Conservation (phyloP, 495 filamentous ascomycete genomes). For the Sporormia fimetaria region DNA sequence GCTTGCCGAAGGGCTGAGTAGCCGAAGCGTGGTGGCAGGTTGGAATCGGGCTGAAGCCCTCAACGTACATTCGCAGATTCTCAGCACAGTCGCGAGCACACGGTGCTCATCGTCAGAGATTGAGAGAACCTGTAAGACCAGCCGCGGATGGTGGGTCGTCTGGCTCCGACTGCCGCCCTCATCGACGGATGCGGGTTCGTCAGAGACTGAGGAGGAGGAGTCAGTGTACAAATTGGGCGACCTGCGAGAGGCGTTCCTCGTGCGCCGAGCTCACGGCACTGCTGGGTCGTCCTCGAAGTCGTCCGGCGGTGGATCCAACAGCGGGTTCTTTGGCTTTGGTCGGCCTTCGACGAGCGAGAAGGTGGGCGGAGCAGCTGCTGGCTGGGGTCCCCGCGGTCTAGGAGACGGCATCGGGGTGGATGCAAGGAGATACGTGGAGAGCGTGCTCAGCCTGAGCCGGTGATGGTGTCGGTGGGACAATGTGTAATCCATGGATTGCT, state of each 20-base stretch:
- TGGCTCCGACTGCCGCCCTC: slow-evolving; percentile 64
- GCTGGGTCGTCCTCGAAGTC: slow-evolving; percentile 32
- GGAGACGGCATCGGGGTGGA: slow-evolving; percentile 85
- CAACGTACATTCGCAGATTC: slow-evolving; percentile 74
- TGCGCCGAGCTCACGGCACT: slow-evolving; percentile 67
- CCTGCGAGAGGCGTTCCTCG: slow-evolving; percentile 57
- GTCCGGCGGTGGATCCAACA: slow-evolving; percentile 13
- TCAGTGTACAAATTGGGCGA: slow-evolving; percentile 8
- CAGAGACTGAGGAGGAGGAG: slow-evolving; percentile 9
- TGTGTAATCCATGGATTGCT: too few relatives aligned
- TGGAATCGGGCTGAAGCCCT: slow-evolving; percentile 86
- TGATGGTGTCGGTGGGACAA: slow-evolving; percentile 30
- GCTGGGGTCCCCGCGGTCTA: slow-evolving; percentile 52
- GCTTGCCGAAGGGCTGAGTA: slow-evolving; percentile 23
- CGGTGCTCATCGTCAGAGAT: slow-evolving; percentile 42
- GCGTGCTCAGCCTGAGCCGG: slow-evolving; percentile 61
- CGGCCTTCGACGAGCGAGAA: slow-evolving; percentile 29
- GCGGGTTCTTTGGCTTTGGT: slow-evolving; percentile 36
- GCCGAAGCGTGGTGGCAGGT: not conserved
- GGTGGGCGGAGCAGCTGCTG: slow-evolving; percentile 22
- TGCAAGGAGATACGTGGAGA: slow-evolving; percentile 76
- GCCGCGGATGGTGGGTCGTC: slow-evolving; percentile 89
- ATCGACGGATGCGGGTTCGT: slow-evolving; percentile 2
- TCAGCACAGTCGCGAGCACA: slow-evolving; percentile 62
- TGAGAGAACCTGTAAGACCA: slow-evolving; percentile 87